phyloP scores from a whole-genome alignment of 225 moss, liverwort and hornwort genomes.

The Pseudoscleropodium purum region DNA sequence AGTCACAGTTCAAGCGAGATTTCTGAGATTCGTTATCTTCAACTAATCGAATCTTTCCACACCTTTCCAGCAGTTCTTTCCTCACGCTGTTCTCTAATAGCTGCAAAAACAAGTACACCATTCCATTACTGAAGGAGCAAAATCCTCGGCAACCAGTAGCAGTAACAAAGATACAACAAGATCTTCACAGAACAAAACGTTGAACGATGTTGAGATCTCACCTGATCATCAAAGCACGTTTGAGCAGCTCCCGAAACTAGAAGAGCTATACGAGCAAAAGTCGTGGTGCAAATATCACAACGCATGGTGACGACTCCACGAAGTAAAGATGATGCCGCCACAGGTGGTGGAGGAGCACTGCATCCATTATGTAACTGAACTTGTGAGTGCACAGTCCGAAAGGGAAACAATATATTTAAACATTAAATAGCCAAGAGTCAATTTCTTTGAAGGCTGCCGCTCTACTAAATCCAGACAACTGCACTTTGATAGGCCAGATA shows the following conservation, averaged over 20 bases:
- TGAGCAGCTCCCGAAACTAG: constrained; percentile 97
- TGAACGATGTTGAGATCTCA: constrained; percentile 1
- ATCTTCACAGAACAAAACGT: not conserved
- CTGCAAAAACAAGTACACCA: constrained; percentile 31
- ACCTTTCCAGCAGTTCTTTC: constrained; percentile 74
- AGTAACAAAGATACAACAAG: not conserved
- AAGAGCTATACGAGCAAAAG: constrained; percentile 78
- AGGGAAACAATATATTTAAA: not conserved
- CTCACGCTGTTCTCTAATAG: constrained; percentile 77
- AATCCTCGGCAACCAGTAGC: not conserved
- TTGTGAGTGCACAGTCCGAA: not conserved
- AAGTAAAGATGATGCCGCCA: constrained; percentile 82
- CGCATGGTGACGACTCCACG: constrained; percentile 99
- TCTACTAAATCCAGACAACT: not conserved
- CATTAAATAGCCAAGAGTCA: not conserved
- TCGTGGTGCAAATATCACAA: constrained; percentile 95
- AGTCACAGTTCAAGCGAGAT: constrained; percentile 45
- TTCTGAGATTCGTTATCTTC: constrained; percentile 63
- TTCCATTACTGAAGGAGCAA: not conserved
- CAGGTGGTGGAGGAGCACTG: constrained; percentile 93
- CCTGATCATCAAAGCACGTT: constrained; percentile 97
- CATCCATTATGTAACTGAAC: not conserved
- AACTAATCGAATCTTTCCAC: constrained; percentile 57
- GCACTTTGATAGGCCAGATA: not conserved
- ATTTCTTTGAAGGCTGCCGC: not conserved